Evolutionary conservation across 345 rosid genomes (phyloP).

Genomic region (Combretum micranthum): DNA sequence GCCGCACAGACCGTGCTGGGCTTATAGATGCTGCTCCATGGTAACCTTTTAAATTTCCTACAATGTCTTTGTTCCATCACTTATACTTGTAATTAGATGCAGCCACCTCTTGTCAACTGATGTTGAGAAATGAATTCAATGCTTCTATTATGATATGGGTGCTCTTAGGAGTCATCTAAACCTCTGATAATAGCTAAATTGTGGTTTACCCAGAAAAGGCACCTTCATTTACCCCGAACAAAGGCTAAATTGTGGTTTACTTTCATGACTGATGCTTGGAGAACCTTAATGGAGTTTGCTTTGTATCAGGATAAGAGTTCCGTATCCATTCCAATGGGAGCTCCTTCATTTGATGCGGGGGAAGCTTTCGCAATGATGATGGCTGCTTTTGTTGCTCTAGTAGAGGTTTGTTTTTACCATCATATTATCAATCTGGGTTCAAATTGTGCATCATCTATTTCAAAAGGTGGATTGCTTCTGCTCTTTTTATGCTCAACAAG

Average conservation of each 20-base stretch:
- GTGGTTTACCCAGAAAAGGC: no score
- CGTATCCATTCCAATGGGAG: conserved; percentile 99
- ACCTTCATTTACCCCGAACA: no score
- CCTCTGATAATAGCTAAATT: no score
- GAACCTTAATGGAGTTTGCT: conserved; percentile 5
- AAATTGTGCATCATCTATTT: neutral
- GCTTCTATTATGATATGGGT: no score
- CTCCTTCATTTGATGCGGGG: conserved; percentile 98
- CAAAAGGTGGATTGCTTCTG: no score
- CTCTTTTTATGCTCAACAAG: no score
- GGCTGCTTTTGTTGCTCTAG: conserved; percentile 97
- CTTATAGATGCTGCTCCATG: conserved; percentile 92
- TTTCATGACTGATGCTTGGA: neutral
- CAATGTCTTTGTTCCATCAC: conserved; percentile 1
- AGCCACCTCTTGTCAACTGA: no score
- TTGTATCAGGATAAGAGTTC: conserved; percentile 94
- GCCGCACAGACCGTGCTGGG: conserved; percentile 92
- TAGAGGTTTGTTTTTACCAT: conserved; percentile 55
- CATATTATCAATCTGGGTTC: neutral
- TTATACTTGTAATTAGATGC: neutral
- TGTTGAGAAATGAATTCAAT: no score
- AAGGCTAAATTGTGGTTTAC: no score
- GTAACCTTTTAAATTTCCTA: conserved; percentile 31
- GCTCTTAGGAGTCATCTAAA: no score
- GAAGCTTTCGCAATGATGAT: conserved; percentile 99